These are phyloP conservation scores for Metschnikowia santaceciliae DNA, from an alignment of 805 yeast species.

Conservation along the genomic window DNA sequence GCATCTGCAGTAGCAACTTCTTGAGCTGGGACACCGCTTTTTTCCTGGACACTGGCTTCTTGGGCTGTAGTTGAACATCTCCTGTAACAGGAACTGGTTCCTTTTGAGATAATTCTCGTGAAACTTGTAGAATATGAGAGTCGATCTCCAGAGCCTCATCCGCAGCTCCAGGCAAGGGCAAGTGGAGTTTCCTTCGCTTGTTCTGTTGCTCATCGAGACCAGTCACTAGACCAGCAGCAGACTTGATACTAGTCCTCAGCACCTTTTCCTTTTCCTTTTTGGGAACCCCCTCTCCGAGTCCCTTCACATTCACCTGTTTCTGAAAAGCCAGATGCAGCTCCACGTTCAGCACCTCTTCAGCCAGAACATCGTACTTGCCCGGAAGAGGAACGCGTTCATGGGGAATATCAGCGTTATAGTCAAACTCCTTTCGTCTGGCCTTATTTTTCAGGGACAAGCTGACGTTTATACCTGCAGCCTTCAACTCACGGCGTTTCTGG, in stretches of 20 bases:
- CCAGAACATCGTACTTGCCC: conserved; percentile 65
- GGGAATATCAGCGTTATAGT: conserved; percentile 79
- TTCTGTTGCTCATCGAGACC: conserved; percentile 19
- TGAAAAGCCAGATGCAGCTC: conserved; percentile 41
- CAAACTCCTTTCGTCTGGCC: conserved; percentile 58
- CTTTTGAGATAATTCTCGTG: conserved; percentile 25
- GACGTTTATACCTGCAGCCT: conserved; percentile 68
- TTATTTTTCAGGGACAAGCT: conserved; percentile 50
- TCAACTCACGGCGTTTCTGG: conserved; percentile 76
- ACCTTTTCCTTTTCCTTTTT: conserved; percentile 8
- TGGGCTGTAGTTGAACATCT: not conserved
- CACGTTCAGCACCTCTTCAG: conserved; percentile 48
- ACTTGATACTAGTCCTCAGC: conserved; percentile 19
- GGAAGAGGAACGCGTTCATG: conserved; percentile 65
- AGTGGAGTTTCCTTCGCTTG: conserved; percentile 25
- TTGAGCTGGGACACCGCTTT: not conserved
- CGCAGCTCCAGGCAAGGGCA: conserved; percentile 22
- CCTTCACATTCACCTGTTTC: conserved; percentile 38
- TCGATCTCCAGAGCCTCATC: conserved; percentile 24
- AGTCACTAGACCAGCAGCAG: conserved; percentile 22
- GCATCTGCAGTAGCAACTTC: conserved; percentile 1
- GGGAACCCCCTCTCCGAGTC: conserved; percentile 22
- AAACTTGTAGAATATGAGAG: conserved; percentile 28
- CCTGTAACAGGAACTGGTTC: not conserved
- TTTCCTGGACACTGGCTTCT: not conserved